Base-by-base conservation (phyloP, 2,329 filamentous ascomycete species). In the Penicillium thymicola region DNA sequence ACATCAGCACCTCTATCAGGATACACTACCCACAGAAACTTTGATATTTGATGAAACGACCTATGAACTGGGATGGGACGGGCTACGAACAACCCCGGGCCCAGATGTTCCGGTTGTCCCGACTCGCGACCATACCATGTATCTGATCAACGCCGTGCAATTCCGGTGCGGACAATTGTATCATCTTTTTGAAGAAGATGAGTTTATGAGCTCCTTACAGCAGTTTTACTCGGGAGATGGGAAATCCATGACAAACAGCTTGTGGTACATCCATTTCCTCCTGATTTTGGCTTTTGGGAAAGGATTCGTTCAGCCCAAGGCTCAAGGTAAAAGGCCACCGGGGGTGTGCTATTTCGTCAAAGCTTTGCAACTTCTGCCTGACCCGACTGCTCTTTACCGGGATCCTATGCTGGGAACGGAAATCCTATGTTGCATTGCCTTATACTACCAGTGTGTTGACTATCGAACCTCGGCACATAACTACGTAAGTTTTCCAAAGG, bases 221-320 rank as follows among this genome's bases (percentile, higher is more conserved):
- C 60, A 65, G 3, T 80, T 79, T 58, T 75, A 80, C 55, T 66
- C 71, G 1, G 67, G 71, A 18, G 65, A 65, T 6, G 68, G 65
- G 25, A 67, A 62, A 16, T 57, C 64, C 25, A 61, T 59, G 8
- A 59, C 60, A 38, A 61, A 66, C 9, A 68, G 67, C 13, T 64
- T 83, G 2, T 82, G 79, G 72, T 82, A 80, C 47, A 76, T 81
- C 25, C 81, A 84, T 47, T 82, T 80, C 16, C 67, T 83, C 3
- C 69, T 83, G 0, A 73, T 84, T 6, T 69, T 84, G 6, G 81
- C 81, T 0, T 81, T 84, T 58, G 82, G 81, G 0, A 83, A 84
- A 61, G 79, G 79, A 0, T 81, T 84, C 36, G 73, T 78, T 0
- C 75, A 75, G 25, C 73, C 71, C 40, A 62, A 73, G n/a, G 70